Base-by-base conservation (phyloP, 768 basidiomycete genomes). In the Thelephora aurantiotincta region DNA sequence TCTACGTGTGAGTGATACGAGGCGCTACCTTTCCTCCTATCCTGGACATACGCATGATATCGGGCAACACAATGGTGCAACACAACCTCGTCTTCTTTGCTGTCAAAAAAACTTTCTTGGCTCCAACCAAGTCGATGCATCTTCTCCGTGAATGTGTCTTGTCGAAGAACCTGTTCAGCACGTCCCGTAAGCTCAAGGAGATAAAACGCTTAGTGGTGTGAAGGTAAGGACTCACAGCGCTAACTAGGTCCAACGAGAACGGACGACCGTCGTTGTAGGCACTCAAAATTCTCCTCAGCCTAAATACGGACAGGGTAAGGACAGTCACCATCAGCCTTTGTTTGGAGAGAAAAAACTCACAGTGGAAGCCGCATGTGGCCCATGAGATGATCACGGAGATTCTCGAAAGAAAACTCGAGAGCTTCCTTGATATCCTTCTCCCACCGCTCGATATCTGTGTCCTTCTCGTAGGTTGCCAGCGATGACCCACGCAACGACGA, bases 191-290 rank as follows among this genome's bases (percentile, higher is more conserved):
- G 26, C 26, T 9, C 26, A 4, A 30, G 5, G 26, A 9, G 5
- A n/a, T 1, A 80, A 68, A 33, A 79, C 69, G 19, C 76, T 59
- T 0, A 77, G 79, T 52, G 74, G 79, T 0, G 67, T 63, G 53
- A 36, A 34, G 35, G 67, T 63, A 54, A 36, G 30, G 35, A 49
- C 67, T 44, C 48, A 78, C 78, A 1, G 78, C 78, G 2, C 76
- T 75, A 6, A 72, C 67, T 1, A 81, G 68, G 33, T 80, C 70
- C 19, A 77, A 58, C 0, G 77, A 80, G 53, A 75, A 80, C 0
- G 67, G 64, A 46, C 70, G 67, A 22, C 72, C 73, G 20, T 74
- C 64, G 2, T 51, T 57, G 54, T 81, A 80, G 0, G 75, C 76
- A 35, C 63, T 62, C 18, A 41, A 14, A 22, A 41, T 14, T 14